phyloP scores from a whole-genome alignment of 2,329 filamentous ascomycete genomes.

The Colletotrichum truncatum region DNA sequence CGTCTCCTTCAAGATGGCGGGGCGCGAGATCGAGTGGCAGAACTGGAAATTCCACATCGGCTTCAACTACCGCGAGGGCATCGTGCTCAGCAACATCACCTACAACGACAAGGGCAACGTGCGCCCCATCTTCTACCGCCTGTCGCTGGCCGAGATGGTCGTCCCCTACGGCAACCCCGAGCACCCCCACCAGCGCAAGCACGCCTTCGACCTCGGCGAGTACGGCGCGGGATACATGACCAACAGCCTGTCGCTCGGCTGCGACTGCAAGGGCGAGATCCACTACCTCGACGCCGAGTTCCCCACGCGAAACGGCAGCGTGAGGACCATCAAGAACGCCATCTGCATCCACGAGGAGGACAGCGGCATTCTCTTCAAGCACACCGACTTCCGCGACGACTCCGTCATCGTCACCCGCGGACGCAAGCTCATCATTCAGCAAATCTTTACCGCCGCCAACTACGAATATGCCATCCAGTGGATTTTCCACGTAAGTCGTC shows the following conservation, averaged over 20 bases:
- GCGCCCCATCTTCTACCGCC: slow-evolving; percentile 85
- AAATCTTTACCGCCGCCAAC: slow-evolving; percentile 95
- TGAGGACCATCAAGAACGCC: slow-evolving; percentile 88
- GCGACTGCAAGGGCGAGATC: slow-evolving; percentile 90
- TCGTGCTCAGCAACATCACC: slow-evolving; percentile 89
- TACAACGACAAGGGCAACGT: slow-evolving; percentile 85
- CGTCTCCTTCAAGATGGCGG: slow-evolving; percentile 83
- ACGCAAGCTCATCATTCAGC: slow-evolving; percentile 86
- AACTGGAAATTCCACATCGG: slow-evolving; percentile 94
- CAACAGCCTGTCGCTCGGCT: slow-evolving; percentile 79
- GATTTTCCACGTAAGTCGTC: slow-evolving; percentile 74
- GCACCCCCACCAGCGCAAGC: slow-evolving; percentile 81
- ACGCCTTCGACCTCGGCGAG: slow-evolving; percentile 81
- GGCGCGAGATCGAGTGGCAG: slow-evolving; percentile 84
- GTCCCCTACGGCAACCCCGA: slow-evolving; percentile 88
- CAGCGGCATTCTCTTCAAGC: slow-evolving; percentile 90
- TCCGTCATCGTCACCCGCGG: slow-evolving; percentile 87
- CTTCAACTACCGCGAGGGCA: slow-evolving; percentile 94
- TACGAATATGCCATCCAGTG: slow-evolving; percentile 85
- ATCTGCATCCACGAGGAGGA: slow-evolving; percentile 97
- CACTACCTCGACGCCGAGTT: slow-evolving; percentile 92
- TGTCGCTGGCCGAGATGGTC: slow-evolving; percentile 93
- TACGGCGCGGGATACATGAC: slow-evolving; percentile 88
- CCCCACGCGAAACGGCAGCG: slow-evolving; percentile 78
- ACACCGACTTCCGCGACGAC: slow-evolving; percentile 92